These are phyloP conservation scores for Malassezia caprae DNA, from an alignment of 1,284 basidiomycete species.

Conservation along the genomic window DNA sequence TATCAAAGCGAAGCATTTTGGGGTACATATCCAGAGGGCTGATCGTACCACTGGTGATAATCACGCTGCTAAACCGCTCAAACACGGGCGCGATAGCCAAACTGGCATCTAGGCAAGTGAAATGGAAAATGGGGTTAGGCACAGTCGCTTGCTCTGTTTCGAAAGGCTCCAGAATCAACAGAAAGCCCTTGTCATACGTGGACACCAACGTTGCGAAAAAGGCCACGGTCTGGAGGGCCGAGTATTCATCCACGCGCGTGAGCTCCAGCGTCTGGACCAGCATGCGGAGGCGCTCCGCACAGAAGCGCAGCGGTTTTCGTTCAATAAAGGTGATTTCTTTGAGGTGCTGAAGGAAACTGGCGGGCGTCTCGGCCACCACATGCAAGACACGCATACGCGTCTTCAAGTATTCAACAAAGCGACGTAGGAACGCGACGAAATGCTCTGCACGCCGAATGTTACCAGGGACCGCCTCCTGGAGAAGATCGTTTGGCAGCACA, in stretches of 20 bases:
- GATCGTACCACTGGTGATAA: conserved; percentile 97
- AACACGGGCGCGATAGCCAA: conserved; percentile 96
- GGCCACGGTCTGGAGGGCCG: conserved; percentile 86
- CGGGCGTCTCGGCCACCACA: conserved; percentile 96
- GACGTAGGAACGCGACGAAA: conserved; percentile 94
- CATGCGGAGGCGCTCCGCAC: conserved; percentile 86
- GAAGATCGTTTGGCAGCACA: conserved; percentile 84
- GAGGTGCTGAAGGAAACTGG: conserved; percentile 95
- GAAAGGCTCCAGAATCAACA: conserved; percentile 94
- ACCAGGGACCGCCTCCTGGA: conserved; percentile 90
- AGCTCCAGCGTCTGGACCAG: conserved; percentile 86
- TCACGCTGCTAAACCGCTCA: conserved; percentile 93
- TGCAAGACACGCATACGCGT: conserved; percentile 97
- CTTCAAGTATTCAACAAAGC: conserved; percentile 98
- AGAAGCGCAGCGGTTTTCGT: conserved; percentile 86
- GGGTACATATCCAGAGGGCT: conserved; percentile 99
- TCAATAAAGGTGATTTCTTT: conserved; percentile 99
- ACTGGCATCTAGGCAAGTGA: conserved; percentile 93
- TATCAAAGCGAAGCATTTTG: conserved; percentile 97
- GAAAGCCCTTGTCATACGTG: conserved; percentile 96
- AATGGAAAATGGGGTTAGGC: conserved; percentile 96
- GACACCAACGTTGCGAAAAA: conserved; percentile 91
- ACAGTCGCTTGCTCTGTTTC: conserved; percentile 98
- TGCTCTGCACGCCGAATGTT: conserved; percentile 98
- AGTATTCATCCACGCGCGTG: conserved; percentile 79